Conservation (phyloP, 2,329 filamentous ascomycete genomes). For the Stachybotrys chlorohalonatus region DNA sequence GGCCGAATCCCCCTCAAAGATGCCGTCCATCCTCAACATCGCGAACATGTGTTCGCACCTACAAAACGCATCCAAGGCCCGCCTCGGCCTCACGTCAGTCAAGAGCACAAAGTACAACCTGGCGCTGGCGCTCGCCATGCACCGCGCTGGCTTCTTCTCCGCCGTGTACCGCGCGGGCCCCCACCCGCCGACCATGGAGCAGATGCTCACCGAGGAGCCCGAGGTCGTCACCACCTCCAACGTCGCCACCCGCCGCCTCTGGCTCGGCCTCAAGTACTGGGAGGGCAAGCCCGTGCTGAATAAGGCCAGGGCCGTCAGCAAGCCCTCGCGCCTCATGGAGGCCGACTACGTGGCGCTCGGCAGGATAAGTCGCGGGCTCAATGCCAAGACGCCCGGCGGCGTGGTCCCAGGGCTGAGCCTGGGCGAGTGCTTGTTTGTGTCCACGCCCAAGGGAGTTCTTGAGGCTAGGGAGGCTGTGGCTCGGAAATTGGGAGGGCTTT, state of each 20-base stretch:
- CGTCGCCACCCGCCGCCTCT: conserved; percentile 65
- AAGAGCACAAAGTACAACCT: conserved; percentile 76
- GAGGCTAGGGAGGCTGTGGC: conserved; percentile 77
- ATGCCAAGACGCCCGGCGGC: conserved; percentile 47
- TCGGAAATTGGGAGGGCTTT: conserved; percentile 69
- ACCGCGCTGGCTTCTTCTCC: conserved; percentile 74
- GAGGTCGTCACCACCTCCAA: conserved; percentile 59
- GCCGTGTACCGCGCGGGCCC: conserved; percentile 65
- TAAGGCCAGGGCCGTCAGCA: conserved; percentile 58
- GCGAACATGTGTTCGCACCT: conserved; percentile 81
- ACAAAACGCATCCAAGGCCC: conserved; percentile 79
- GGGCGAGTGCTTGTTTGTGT: conserved; percentile 76
- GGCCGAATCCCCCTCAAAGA: conserved; percentile 4
- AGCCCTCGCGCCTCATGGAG: conserved; percentile 64
- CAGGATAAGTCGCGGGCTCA: conserved; percentile 58
- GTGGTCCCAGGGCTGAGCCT: conserved; percentile 66
- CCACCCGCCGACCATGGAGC: conserved; percentile 38
- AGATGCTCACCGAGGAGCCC: conserved; percentile 35
- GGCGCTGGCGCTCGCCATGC: conserved; percentile 63
- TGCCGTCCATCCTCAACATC: conserved; percentile 55
- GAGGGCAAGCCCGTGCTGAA: conserved; percentile 70
- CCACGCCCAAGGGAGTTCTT: conserved; percentile 67
- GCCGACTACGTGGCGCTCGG: conserved; percentile 54
- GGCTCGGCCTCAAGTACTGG: conserved; percentile 88
- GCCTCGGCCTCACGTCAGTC: conserved; percentile 75